These are phyloP conservation scores for Perkinsela sp. DNA, from an alignment of 208 protist genomes.

Conservation along the genomic window DNA sequence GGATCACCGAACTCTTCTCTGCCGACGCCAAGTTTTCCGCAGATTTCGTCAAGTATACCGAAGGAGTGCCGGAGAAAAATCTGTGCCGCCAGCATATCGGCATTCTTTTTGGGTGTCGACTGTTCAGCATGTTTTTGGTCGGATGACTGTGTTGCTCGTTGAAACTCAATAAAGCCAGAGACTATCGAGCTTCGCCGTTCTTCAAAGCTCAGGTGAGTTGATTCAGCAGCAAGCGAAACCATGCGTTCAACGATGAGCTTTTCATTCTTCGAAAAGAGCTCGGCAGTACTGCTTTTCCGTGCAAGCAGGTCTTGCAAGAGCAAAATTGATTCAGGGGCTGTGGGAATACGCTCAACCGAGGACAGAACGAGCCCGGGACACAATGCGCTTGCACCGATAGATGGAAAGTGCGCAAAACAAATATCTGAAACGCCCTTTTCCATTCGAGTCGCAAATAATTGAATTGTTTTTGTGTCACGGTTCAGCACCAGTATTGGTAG, in stretches of 20 bases:
- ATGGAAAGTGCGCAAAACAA: not conserved
- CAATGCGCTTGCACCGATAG: not conserved
- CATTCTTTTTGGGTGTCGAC: not conserved
- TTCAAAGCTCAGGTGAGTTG: not conserved
- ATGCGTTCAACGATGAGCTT: not conserved
- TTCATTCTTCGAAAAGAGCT: not conserved
- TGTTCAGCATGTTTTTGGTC: not conserved
- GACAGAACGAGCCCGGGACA: not conserved
- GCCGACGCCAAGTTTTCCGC: not conserved
- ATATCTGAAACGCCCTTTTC: not conserved
- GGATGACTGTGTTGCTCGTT: not conserved
- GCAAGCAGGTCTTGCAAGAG: no score
- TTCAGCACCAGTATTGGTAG: not conserved
- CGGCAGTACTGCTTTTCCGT: not conserved
- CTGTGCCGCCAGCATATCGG: not conserved
- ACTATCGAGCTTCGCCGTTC: not conserved
- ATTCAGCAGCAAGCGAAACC: not conserved
- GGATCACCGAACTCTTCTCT: not conserved
- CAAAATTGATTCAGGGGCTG: not conserved
- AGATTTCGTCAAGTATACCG: not conserved
- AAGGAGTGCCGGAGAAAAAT: not conserved
- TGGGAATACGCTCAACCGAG: not conserved
- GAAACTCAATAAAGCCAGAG: not conserved
- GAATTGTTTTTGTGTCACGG: not conserved
- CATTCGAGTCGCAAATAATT: not conserved